These are phyloP conservation scores for Apiospora malaysiana DNA, from an alignment of 2,329 filamentous ascomycete genomes.

Conservation along the genomic window DNA sequence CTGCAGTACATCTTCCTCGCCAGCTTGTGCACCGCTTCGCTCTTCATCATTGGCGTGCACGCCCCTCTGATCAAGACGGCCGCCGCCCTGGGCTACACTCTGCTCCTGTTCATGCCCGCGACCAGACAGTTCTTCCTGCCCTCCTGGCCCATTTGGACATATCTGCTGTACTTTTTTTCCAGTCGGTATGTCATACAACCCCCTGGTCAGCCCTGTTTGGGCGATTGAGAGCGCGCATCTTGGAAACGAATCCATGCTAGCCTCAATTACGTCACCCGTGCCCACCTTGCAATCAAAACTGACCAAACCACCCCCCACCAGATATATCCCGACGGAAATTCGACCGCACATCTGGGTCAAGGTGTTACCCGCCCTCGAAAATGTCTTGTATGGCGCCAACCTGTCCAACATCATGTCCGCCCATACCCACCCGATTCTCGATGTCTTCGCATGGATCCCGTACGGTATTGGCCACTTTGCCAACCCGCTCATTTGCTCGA, in stretches of 20 bases:
- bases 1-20: slow-evolving; percentile 81
- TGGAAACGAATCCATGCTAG: slow-evolving; percentile 26
- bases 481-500: slow-evolving; percentile 79
- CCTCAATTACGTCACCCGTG: slow-evolving; percentile 19
- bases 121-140: slow-evolving; percentile 92
- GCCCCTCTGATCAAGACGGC: slow-evolving; percentile 80
- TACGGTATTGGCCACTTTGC: slow-evolving; percentile 93
- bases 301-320: slow-evolving; percentile 44
- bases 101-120: slow-evolving; percentile 78
- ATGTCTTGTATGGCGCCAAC: slow-evolving; percentile 95
- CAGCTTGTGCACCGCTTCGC: slow-evolving; percentile 78
- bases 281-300: background rate
- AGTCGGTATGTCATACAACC: slow-evolving; percentile 73
- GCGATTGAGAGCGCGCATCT: background rate
- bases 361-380: slow-evolving; percentile 91
- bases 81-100: slow-evolving; percentile 69
- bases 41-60: slow-evolving; percentile 77
- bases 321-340: slow-evolving; percentile 88
- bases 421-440: slow-evolving; percentile 82
- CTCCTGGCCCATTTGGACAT: slow-evolving; percentile 82
- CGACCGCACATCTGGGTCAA: slow-evolving; percentile 95
- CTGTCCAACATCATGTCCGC: slow-evolving; percentile 94
- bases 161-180: slow-evolving; percentile 89
- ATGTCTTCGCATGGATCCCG: slow-evolving; percentile 90
- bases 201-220: background rate